These are phyloP conservation scores for Capsella rubella DNA, from an alignment of 441 rosid species.

Conservation along the genomic window DNA sequence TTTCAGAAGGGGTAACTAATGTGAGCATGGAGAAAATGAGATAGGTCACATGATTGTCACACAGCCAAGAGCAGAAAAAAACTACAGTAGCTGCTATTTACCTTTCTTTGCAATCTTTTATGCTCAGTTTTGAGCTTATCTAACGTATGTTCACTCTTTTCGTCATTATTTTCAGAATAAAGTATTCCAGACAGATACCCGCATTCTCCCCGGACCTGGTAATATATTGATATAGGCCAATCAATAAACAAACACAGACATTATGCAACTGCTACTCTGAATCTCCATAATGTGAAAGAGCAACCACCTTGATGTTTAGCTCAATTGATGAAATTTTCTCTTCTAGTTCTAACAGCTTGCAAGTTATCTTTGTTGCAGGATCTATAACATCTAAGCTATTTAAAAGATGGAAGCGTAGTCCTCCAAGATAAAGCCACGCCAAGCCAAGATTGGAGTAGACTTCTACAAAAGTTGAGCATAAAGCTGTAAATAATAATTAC, in stretches of 20 bases:
- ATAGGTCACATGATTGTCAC: conserved; percentile 9
- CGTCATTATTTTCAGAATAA: conserved; percentile 54
- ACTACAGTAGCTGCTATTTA: conserved; percentile 37
- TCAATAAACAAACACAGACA: conserved; percentile 18
- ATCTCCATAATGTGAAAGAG: conserved; percentile 35
- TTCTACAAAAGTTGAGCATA: conserved; percentile 47
- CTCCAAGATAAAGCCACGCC: conserved; percentile 84
- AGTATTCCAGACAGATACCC: conserved; percentile 73
- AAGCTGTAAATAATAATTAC: conserved; percentile 32
- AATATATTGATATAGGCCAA: conserved; percentile 23
- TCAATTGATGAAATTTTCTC: conserved; percentile 66
- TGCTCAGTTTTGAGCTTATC: conserved; percentile 60
- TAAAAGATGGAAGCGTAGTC: conserved; percentile 78
- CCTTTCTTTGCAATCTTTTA: conserved; percentile 73
- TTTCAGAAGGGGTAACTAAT: conserved; percentile 25
- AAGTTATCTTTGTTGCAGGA: conserved; percentile 80
- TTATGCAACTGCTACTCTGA: conserved; percentile 6
- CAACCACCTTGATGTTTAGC: conserved; percentile 79
- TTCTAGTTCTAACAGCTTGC: conserved; percentile 63
- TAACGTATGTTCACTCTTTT: conserved; percentile 51
- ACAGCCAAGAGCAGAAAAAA: not conserved
- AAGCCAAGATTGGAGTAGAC: conserved; percentile 62
- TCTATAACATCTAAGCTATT: conserved; percentile 71
- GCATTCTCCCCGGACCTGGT: conserved; percentile 86
- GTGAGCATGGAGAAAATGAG: conserved; percentile 21